Evolutionary conservation across 139 green algal genomes (phyloP).

Genomic region (Spirogloea muscicola): DNA sequence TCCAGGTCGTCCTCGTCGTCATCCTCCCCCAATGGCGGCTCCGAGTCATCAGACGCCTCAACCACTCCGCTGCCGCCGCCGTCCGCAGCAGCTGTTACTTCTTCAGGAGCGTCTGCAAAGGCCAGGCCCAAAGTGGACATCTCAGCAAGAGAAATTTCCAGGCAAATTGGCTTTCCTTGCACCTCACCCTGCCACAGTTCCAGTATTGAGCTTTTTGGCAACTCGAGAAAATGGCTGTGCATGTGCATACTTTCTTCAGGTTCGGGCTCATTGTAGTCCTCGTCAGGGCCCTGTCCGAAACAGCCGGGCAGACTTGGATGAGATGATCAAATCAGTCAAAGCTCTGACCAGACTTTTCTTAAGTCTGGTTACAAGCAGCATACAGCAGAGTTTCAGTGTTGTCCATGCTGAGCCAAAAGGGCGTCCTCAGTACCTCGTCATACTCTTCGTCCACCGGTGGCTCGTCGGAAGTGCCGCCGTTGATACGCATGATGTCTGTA

Average conservation of each 20-base stretch:
- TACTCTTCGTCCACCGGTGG: too few species aligned
- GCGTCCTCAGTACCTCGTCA: too few species aligned
- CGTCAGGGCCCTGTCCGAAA: too few species aligned
- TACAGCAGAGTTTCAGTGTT: too few species aligned
- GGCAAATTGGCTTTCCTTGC: not conserved
- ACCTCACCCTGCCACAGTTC: not conserved
- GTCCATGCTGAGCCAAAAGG: too few species aligned
- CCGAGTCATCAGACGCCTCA: not conserved
- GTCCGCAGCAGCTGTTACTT: not conserved
- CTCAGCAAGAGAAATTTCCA: not conserved
- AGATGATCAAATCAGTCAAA: too few species aligned
- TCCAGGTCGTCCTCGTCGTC: conserved; percentile 7
- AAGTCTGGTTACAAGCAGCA: too few species aligned
- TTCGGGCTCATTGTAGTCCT: conserved; percentile 19
- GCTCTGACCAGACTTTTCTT: too few species aligned
- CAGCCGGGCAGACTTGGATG: too few species aligned
- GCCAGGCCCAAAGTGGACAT: not conserved
- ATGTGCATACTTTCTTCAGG: not conserved
- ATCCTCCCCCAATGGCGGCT: not conserved
- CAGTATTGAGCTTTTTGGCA: not conserved
- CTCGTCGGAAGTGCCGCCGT: too few species aligned
- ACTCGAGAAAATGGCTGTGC: not conserved
- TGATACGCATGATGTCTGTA: too few species aligned
- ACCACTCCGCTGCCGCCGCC: not conserved
- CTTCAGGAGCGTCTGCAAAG: not conserved